Conservation (phyloP, 768 basidiomycete genomes). For the Pisolithus albus region DNA sequence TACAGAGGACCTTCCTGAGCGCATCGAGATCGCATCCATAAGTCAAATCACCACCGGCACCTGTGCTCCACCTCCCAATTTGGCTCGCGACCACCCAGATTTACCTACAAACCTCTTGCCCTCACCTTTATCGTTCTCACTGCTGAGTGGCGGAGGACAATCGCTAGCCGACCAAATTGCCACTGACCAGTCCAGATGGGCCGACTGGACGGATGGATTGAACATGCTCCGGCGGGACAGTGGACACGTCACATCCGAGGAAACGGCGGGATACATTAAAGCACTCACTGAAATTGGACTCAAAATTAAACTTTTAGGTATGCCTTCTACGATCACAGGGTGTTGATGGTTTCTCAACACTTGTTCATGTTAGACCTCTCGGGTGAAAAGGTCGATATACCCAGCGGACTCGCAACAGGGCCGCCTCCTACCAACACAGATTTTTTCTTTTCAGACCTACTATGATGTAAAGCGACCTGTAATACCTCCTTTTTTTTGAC, state of each 20-base stretch:
- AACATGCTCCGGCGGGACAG: slow-evolving; percentile 80
- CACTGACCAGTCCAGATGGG: slow-evolving; percentile 71
- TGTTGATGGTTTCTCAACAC: not conserved
- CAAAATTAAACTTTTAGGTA: slow-evolving; percentile 84
- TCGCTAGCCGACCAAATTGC: slow-evolving; percentile 76
- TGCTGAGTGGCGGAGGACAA: slow-evolving; percentile 62
- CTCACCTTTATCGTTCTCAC: slow-evolving; percentile 70
- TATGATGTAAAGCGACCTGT: slow-evolving; percentile 19
- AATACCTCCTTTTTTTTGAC: slow-evolving; percentile 4
- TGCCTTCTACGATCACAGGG: slow-evolving; percentile 17
- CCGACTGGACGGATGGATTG: slow-evolving; percentile 92
- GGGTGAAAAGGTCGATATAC: slow-evolving; percentile 86
- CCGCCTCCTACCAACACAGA: slow-evolving; percentile 74
- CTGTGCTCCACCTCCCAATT: slow-evolving; percentile 61
- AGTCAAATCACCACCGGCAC: slow-evolving; percentile 74
- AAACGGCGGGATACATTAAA: slow-evolving; percentile 82
- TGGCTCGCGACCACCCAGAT: slow-evolving; percentile 54
- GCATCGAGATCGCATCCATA: slow-evolving; percentile 74
- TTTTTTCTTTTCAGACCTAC: slow-evolving; percentile 77
- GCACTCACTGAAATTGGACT: slow-evolving; percentile 86
- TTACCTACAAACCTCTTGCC: slow-evolving; percentile 49
- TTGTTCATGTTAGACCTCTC: slow-evolving; percentile 56
- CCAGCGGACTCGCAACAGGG: slow-evolving; percentile 69
- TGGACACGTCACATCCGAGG: slow-evolving; percentile 75
- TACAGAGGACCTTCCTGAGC: slow-evolving; percentile 81